These are phyloP conservation scores for Puya raimondii DNA, from an alignment of 176 grass and related monocot genomes.

Conservation along the genomic window DNA sequence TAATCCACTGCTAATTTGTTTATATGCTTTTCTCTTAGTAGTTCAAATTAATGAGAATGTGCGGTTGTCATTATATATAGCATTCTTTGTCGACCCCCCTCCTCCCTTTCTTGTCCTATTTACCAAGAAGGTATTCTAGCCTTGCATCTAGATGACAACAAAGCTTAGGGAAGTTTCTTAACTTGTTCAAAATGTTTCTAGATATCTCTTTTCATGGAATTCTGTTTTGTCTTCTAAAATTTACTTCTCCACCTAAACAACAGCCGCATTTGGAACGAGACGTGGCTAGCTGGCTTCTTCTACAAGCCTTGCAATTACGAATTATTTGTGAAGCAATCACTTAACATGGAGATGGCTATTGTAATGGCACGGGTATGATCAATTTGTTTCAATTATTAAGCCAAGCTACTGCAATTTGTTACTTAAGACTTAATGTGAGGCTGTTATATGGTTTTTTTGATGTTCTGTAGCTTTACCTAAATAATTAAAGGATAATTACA, in stretches of 20 bases:
- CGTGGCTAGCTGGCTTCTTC: slow-evolving; percentile 82
- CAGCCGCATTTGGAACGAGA: slow-evolving; percentile 91
- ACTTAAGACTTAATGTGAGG: neutral
- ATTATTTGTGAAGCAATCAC: slow-evolving; percentile 95
- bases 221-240: neutral
- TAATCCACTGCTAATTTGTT: no score
- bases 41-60: no score
- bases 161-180: neutral
- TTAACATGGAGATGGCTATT: slow-evolving; percentile 99
- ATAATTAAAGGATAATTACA: slow-evolving; percentile 12
- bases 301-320: slow-evolving; percentile 99
- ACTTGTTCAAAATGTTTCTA: neutral
- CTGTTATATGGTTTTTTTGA: slow-evolving; percentile 6
- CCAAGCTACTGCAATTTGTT: neutral
- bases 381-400: neutral
- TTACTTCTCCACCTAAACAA: neutral
- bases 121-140: no score
- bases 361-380: slow-evolving; percentile 68
- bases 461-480: neutral
- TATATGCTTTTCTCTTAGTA: no score
- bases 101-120: no score
- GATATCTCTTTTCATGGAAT: neutral
- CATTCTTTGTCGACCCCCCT: no score
- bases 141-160: no score
- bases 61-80: no score